These are phyloP conservation scores for Leccinum fibrillosum DNA, from an alignment of 768 basidiomycete species.

Conservation along the genomic window DNA sequence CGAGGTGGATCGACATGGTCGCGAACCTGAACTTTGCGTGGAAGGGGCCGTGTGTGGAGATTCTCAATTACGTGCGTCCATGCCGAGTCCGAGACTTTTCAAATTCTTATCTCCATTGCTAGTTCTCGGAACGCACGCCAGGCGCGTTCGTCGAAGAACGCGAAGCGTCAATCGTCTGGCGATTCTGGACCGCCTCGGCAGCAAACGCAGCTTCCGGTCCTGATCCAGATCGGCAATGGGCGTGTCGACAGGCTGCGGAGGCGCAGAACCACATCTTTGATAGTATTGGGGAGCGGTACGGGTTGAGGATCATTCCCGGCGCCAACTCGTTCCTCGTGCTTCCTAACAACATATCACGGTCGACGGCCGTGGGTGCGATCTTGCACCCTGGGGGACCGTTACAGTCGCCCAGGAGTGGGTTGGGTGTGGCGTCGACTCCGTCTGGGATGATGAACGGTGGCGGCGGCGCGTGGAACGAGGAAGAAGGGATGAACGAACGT, in stretches of 20 bases:
- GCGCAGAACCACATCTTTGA: conserved; percentile 93
- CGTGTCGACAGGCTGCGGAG: conserved; percentile 81
- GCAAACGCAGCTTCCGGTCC: conserved; percentile 30
- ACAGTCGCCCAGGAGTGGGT: conserved; percentile 30
- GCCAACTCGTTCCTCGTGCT: conserved; percentile 77
- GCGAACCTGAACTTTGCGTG: conserved; percentile 74
- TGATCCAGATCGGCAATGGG: conserved; percentile 69
- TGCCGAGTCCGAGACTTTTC: neutral
- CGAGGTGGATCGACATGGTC: conserved; percentile 76
- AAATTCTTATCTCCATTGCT: neutral
- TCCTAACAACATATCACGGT: conserved; percentile 79
- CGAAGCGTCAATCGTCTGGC: conserved; percentile 79
- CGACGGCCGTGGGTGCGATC: conserved; percentile 80
- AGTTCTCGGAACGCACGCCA: conserved; percentile 90
- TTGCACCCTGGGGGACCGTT: conserved; percentile 59
- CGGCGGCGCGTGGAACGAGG: neutral
- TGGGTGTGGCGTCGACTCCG: conserved; percentile 28
- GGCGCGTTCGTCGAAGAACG: conserved; percentile 77
- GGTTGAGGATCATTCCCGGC: conserved; percentile 79
- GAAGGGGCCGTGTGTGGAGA: conserved; percentile 80
- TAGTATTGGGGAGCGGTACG: conserved; percentile 80
- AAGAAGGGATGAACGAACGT: conserved; percentile 8
- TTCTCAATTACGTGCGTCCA: conserved; percentile 74
- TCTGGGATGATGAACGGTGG: conserved; percentile 27
- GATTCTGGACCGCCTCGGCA: conserved; percentile 65